Base-by-base conservation (phyloP, 805 yeast species). In the Blastobotrys muscicola region DNA sequence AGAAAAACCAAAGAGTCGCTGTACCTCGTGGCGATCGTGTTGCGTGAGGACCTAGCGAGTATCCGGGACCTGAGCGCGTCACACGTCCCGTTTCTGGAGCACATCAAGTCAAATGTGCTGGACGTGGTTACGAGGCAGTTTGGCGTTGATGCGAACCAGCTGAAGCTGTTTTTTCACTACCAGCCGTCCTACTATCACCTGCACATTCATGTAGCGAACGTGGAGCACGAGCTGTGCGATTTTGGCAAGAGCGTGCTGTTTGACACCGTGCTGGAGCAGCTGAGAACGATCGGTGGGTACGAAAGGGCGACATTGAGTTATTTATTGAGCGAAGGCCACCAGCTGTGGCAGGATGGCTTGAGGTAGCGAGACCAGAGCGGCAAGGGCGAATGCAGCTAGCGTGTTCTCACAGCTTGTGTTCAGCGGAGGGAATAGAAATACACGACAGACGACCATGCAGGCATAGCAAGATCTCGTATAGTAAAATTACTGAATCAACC, bases 161-260 rank as follows among this genome's bases (percentile, higher is more conserved):
- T 92, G 51, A 73, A 94, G 45, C 59, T 87, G 1, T 92, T 84
- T 57, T 72, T 92, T 39, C 98, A 92, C 52, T 66, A 92, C 61
- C 97, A 89, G 52, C 98, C 98, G 0, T 83, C 95, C 0, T 92
- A 90, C 61, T 92, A 92, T 58, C 97, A 92, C 57, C 82, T 92
- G 68, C 98, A 92, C 59, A 73, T 92, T 12, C 98, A 92, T 60
- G 80, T 85, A 12, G 95, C 86, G 13, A 82, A 84, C 54, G 69
- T 83, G 4, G 69, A 64, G 13, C 84, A 84, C 52, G 76, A 43
- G 78, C 86, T 38, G 72, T 73, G 50, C 77, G 94, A 38, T 72
- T 84, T 54, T 62, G 97, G 97, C 2, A 83, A 82, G 54, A 95
- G 97, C 1, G 69, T 85, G 14, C 64, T 87, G 23, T 62, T 92